These are phyloP conservation scores for Dictyostelium intermedium DNA, from an alignment of 78 protist genomes.

Conservation along the genomic window DNA sequence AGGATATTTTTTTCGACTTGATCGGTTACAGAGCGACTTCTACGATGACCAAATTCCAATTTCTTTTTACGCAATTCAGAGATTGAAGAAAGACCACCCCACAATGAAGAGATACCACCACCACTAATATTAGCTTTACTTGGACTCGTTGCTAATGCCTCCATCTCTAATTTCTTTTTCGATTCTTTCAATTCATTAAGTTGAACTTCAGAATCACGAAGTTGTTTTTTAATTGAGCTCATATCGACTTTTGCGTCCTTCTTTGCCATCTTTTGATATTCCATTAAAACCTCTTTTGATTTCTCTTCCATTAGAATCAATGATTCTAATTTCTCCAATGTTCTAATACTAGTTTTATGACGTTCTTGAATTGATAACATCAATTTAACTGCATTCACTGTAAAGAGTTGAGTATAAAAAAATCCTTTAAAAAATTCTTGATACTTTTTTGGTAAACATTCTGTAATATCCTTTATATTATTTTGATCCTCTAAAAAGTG, in stretches of 20 bases:
- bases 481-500: conserved; percentile 53
- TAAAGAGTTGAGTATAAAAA: conserved; percentile 34
- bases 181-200: conserved; percentile 38
- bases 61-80: conserved; percentile 72
- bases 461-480: conserved; percentile 3
- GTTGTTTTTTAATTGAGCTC: conserved; percentile 39
- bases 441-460: conserved; percentile 55
- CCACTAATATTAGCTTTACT: background rate
- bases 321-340: conserved; percentile 59
- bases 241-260: conserved; percentile 41
- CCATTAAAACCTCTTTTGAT: conserved; percentile 61
- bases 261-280: conserved; percentile 48
- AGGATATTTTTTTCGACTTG: conserved; percentile 66
- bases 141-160: conserved; percentile 40
- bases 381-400: conserved; percentile 43
- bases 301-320: conserved; percentile 72
- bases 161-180: conserved; percentile 72
- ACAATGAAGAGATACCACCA: conserved; percentile 18
- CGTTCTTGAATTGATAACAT: conserved; percentile 64
- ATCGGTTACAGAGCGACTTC: conserved; percentile 52
- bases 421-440: conserved; percentile 37
- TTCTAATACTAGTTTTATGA: conserved; percentile 40
- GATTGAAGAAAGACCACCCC: conserved; percentile 14
- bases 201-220: conserved; percentile 61
- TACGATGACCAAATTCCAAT: conserved; percentile 74